Evolutionary conservation across 371 early-diverging fungal species (phyloP), one percentile per base, ranked within the genome.

Genomic region (Mortierella sp.): DNA sequence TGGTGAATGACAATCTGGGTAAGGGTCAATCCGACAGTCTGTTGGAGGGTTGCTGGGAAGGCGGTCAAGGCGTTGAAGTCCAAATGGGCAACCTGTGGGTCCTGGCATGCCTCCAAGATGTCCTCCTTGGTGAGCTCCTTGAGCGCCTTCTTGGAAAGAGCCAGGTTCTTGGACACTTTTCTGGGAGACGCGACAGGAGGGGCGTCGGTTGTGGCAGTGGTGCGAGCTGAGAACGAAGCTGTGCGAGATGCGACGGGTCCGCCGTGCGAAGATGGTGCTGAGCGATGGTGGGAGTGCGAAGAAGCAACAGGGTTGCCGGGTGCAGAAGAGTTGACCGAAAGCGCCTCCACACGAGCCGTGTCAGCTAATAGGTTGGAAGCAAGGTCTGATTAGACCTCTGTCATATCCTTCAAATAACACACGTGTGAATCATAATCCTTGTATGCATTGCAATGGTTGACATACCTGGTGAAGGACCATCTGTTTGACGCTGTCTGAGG

Each of bases 1-100:
- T 89, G 87, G 26, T 91, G 88, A 40, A 91, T 84, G 39, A 80
- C 81, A 50, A 90, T 83, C 24, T 84, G 70, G 22, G 88, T 91
- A 66, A 92, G 71, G 1, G 77, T 76, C 24, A 70, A 39, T 5
- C 79, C 76, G 31, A 69, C 87, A 73, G 64, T 55, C n/a, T 50
- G 14, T 9, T 68, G 66, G 16, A 90, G 70, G 4, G 79, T 53
- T 10, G n/a, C 19, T 2, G 91, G 90, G 68, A 92, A 85, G 7
- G 34, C 37, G 1, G 80, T 79, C 26, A 92, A 52, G 19, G 67
- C 43, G 50, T 92, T 92, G 41, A 87, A 88, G 61, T 89, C 87
- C 64, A 75, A 78, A 44, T 53, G 22, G 1, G 71, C 78, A 19
- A 66, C 68, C 14, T 71, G 68, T 40, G 76, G 84, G 29, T 73